These are phyloP conservation scores for Ustilago nuda DNA, from an alignment of 1,284 basidiomycete species.

Conservation along the genomic window DNA sequence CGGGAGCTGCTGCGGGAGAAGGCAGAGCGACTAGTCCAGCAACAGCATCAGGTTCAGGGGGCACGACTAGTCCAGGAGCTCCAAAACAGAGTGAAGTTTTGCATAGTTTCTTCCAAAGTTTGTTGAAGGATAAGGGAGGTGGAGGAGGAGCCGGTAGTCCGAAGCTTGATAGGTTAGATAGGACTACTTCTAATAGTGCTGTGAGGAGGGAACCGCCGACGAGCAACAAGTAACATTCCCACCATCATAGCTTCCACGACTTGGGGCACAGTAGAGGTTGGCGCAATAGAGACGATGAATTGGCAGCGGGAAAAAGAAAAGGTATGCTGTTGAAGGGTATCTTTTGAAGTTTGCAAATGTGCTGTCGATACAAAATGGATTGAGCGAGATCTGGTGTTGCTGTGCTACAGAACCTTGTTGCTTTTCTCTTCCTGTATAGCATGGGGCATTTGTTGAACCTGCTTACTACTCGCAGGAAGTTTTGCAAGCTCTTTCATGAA, in stretches of 20 bases:
- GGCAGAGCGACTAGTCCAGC: conserved; percentile 43
- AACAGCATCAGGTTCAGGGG: conserved; percentile 1
- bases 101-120: conserved; percentile 64
- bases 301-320: not conserved
- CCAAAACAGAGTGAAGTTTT: conserved; percentile 63
- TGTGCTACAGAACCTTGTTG: conserved; percentile 28
- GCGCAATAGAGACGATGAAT: not conserved
- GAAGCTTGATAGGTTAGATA: conserved; percentile 25
- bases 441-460: conserved; percentile 55
- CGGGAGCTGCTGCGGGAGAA: conserved; percentile 7
- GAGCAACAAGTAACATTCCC: not conserved
- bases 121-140: conserved; percentile 45
- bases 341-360: not conserved
- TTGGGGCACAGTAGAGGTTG: not conserved
- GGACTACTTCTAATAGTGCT: not conserved
- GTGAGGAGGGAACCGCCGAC: not conserved
- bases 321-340: not conserved
- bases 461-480: conserved; percentile 42
- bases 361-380: no score
- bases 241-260: not conserved
- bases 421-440: not conserved
- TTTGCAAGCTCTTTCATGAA: conserved; percentile 57
- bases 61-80: conserved; percentile 30
- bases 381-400: no score
- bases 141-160: conserved; percentile 23